Evolutionary conservation across 2,329 filamentous ascomycete species (phyloP).

Genomic region (Biscogniauxia sp.): DNA sequence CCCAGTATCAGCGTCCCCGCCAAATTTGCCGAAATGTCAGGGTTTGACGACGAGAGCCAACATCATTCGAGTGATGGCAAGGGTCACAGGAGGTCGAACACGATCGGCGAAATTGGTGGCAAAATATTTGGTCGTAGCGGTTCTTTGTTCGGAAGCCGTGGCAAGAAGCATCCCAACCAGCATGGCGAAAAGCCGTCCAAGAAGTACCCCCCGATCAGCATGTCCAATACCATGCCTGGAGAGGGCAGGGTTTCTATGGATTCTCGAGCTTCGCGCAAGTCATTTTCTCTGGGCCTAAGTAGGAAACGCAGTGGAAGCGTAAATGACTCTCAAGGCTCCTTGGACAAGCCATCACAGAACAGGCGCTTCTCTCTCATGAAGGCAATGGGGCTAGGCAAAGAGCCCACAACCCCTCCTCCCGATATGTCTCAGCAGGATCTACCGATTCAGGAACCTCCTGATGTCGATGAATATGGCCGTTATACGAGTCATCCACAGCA

Average conservation of each 20-base stretch:
- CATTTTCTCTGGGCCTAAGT: slow-evolving; percentile 66
- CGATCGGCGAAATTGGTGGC: slow-evolving; percentile 77
- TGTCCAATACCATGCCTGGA: slow-evolving; percentile 69
- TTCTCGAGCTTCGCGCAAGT: slow-evolving; percentile 63
- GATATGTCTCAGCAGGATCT: slow-evolving; percentile 51
- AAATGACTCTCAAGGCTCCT: slow-evolving; percentile 52
- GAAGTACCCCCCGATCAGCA: slow-evolving; percentile 87
- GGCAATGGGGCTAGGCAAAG: slow-evolving; percentile 59
- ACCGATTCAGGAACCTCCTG: slow-evolving; percentile 49
- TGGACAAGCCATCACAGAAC: slow-evolving; percentile 50
- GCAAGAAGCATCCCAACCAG: slow-evolving; percentile 33
- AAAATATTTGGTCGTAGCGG: slow-evolving; percentile 82
- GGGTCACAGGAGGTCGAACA: slow-evolving; percentile 69
- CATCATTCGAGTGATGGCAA: slow-evolving; percentile 41
- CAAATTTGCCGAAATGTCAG: slow-evolving; percentile 58
- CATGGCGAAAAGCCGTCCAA: slow-evolving; percentile 57
- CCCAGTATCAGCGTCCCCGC: slow-evolving; percentile 57
- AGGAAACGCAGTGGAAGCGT: slow-evolving; percentile 72
- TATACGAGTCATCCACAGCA: slow-evolving; percentile 35
- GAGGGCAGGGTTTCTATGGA: slow-evolving; percentile 66
- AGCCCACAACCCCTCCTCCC: slow-evolving; percentile 47
- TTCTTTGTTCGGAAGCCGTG: slow-evolving; percentile 68
- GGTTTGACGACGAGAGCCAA: slow-evolving; percentile 57
- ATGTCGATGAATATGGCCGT: slow-evolving; percentile 36
- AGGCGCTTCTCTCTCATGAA: slow-evolving; percentile 72